A percentile compares a stretch with the other conserved stretches of the same genome.
phyloP scores from a whole-genome alignment of 768 basidiomycete genomes.

The Lepiota brunneoincarnata region DNA sequence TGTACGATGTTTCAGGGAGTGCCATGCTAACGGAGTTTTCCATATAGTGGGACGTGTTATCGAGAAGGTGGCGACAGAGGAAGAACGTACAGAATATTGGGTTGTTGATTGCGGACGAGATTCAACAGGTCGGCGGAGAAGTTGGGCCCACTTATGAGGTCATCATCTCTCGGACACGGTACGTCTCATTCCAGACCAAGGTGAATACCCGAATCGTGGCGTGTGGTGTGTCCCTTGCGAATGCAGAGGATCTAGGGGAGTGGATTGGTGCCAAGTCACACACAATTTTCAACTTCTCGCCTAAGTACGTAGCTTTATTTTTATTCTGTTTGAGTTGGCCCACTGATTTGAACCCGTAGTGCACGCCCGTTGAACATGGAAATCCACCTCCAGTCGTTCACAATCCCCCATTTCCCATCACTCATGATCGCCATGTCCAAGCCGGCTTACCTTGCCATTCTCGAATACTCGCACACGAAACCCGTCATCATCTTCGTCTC shows the following conservation, averaged over 20 bases:
- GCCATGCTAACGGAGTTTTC: background rate
- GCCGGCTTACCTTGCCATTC: constrained; percentile 90
- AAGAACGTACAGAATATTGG: constrained; percentile 96
- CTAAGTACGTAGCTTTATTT: constrained; percentile 49
- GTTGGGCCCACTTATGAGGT: constrained; percentile 97
- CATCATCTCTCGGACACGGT: constrained; percentile 93
- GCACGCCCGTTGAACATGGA: constrained; percentile 98
- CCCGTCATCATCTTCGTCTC: constrained; percentile 94
- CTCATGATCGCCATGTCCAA: constrained; percentile 99
- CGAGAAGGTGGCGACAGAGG: constrained; percentile 92
- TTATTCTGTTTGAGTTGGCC: background rate
- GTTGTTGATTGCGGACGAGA: constrained; percentile 90
- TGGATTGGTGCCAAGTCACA: constrained; percentile 97
- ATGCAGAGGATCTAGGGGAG: constrained; percentile 93
- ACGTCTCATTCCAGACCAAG: constrained; percentile 92
- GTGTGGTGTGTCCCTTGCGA: constrained; percentile 92
- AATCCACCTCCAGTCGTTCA: constrained; percentile 94
- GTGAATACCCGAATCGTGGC: constrained; percentile 92
- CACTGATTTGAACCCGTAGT: constrained; percentile 32
- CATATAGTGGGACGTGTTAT: constrained; percentile 88
- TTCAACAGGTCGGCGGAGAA: constrained; percentile 93
- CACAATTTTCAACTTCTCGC: constrained; percentile 97
- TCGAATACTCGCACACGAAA: constrained; percentile 81
- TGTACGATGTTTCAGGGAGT: constrained; percentile 9
- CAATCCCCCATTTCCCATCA: constrained; percentile 96